Evolutionary conservation across 768 basidiomycete species (phyloP), one percentile per base, ranked within the genome.

Genomic region (Suillus variegatus): DNA sequence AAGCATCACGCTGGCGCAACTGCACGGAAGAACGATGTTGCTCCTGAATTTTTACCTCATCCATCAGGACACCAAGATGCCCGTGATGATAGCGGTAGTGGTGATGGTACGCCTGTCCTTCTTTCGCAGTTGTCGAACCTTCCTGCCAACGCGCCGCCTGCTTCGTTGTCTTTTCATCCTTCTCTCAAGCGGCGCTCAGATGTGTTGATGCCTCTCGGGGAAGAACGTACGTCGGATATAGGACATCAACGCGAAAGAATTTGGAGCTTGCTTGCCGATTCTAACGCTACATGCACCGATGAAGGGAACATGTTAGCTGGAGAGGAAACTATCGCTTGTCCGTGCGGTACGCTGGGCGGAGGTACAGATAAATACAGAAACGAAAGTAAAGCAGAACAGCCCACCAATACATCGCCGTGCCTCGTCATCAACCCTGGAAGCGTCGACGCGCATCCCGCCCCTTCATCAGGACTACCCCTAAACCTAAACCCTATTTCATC

Each of bases 281-380:
- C 40, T 14, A 40, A 25, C 38, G 35, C 38, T 58, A 58, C 41
- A 58, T 10, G 40, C 25, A 38, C 40, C 61, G 55, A 62, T 55
- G 46, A 36, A 41, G 55, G 46, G 62, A 64, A 61, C 52, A 28
- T 12, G 25, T 49, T 66, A 36, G 67, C 67, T 49, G 70, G 67
- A 8, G 66, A 66, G 46, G 68, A 71, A 52, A 75, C 73, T 64
- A 74, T 76, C 75, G 74, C 70, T 46, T 71, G 72, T 46, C 77
- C 77, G 51, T 72, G 75, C 40, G 74, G 70, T 14, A 32, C 32
- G 32, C 32, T 0, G 32, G 32, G 32, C 32, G 32, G 32, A 32
- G 32, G 32, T 5, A 32, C 32, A 32, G 32, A 32, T 32, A 32
- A 5, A 32, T 32, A 32, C 5, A 32, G 32, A 32, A 32, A 32